Base-by-base conservation (phyloP, 345 rosid species). In the Syzygium aromaticum region DNA sequence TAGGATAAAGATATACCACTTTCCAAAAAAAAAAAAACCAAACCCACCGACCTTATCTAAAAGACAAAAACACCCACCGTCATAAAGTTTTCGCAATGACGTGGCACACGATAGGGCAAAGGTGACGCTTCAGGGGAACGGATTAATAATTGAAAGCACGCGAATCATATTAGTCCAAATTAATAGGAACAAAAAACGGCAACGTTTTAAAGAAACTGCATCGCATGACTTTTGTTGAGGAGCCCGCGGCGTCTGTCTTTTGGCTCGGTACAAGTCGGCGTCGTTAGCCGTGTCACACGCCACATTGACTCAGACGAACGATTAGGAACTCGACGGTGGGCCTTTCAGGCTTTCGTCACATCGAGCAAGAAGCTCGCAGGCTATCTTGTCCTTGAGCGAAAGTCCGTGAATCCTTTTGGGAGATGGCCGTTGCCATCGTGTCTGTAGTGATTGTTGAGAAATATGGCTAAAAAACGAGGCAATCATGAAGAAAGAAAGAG, bases 211-310 rank as follows among this genome's bases (percentile, higher is more conserved):
- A n/a, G 38, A 61, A 61, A 1, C 7, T 3, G 33, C 13, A 61
- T 61, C 28, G 8, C 14, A 7, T 30, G 13, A 51, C 16, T n/a
- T 61, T 59, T 11, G 3, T 27, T 5, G 27, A 59, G 7, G 27
- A 13, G 3, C 27, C 30, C 0, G 12, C 0, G 1, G 16, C 3
- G n/a, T n/a, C n/a, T 3, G 5, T 27, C 7, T 27, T 3, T 27
- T 11, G 30, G 30, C 30, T 11, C 1, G 64, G 28, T 13, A 25
- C 30, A 57, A 25, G 11, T 25, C 7, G 14, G 15, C 63, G 7
- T 27, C 7, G 16, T 14, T 59, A 59, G 64, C 6, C 30, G 25
- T 59, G 30, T 59, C 64, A 59, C 11, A 6, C 46, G 46, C 5
- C 46, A 1, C 46, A 43, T 43, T 43, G 46, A 43, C 46, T 43